Evolutionary conservation across 2,329 filamentous ascomycete genomes (phyloP).

Genomic region (Rasamsonia emersonii): DNA sequence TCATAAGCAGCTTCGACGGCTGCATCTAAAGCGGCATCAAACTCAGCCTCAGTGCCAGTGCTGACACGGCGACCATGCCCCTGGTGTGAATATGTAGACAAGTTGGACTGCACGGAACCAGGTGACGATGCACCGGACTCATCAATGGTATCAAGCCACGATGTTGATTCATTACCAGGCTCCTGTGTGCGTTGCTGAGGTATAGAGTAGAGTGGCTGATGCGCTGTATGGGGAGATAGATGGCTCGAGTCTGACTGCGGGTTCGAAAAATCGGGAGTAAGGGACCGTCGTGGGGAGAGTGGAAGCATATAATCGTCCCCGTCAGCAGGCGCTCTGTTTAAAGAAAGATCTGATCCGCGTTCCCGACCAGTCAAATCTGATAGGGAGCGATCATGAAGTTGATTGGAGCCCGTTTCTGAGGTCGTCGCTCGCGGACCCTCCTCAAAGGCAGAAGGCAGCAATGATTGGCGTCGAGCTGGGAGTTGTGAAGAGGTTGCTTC

Average conservation of each 20-base stretch:
- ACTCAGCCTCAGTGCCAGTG: conserved; percentile 74
- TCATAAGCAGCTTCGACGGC: conserved; percentile 95
- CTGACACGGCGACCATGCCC: conserved; percentile 62
- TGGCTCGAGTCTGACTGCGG: conserved; percentile 5
- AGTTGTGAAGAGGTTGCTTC: conserved; percentile 20
- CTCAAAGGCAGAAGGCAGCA: conserved; percentile 27
- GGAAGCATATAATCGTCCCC: conserved; percentile 59
- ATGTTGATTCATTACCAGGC: conserved; percentile 70
- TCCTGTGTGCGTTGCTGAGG: conserved; percentile 43
- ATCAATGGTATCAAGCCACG: conserved; percentile 90
- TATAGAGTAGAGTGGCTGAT: conserved; percentile 22
- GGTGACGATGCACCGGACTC: conserved; percentile 74
- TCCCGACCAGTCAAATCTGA: conserved; percentile 9
- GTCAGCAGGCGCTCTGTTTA: conserved; percentile 34
- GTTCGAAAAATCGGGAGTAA: conserved; percentile 35
- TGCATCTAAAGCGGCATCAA: conserved; percentile 87
- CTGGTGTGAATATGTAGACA: conserved; percentile 58
- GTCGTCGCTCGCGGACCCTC: conserved; percentile 16
- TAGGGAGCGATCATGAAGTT: conserved; percentile 36
- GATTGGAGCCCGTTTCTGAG: conserved; percentile 18
- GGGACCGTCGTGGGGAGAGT: conserved; percentile 55
- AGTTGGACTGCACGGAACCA: conserved; percentile 72
- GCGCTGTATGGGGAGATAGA: conserved; percentile 6
- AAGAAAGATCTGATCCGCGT: conserved; percentile 1
- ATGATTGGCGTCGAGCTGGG: conserved; percentile 30